phyloP scores from a whole-genome alignment of 2,329 filamentous ascomycete species.

The Phialemonium atrogriseum region DNA sequence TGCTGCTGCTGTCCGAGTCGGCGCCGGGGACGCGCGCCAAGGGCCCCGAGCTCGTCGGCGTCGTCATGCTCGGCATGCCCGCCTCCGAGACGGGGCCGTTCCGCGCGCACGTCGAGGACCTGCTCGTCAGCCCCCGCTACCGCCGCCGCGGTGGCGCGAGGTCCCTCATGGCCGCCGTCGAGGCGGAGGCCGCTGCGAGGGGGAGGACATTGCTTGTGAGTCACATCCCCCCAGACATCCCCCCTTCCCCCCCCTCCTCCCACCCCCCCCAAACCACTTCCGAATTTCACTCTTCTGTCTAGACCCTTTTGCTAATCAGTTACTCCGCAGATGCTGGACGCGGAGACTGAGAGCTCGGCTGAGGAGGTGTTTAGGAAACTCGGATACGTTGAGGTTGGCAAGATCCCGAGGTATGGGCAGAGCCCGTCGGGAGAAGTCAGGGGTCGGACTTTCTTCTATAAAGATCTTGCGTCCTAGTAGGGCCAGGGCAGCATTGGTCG shows the following conservation, averaged over 20 bases:
- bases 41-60: slow-evolving; percentile 41
- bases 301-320: neutral
- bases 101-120: slow-evolving; percentile 46
- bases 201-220: slow-evolving; percentile 46
- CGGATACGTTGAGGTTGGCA: slow-evolving; percentile 48
- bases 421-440: slow-evolving; percentile 36
- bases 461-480: slow-evolving; percentile 31
- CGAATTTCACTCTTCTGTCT: too few relatives aligned
- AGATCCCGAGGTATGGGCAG: slow-evolving; percentile 44
- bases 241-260: too few relatives aligned
- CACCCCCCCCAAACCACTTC: too few relatives aligned
- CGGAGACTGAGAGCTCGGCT: slow-evolving; percentile 31
- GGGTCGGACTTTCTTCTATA: slow-evolving; percentile 51
- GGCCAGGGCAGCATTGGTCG: neutral
- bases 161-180: slow-evolving; percentile 43
- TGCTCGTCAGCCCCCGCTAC: slow-evolving; percentile 45
- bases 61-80: slow-evolving; percentile 46
- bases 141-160: slow-evolving; percentile 43
- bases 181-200: slow-evolving; percentile 39
- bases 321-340: slow-evolving; percentile 7
- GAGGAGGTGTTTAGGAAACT: slow-evolving; percentile 45
- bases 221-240: too few relatives aligned
- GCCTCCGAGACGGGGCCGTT: slow-evolving; percentile 47
- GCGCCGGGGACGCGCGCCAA: slow-evolving; percentile 24
- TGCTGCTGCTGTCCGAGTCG: slow-evolving; percentile 38